Evolutionary conservation across 345 rosid species (phyloP).

Genomic region (Dovyalis caffra): DNA sequence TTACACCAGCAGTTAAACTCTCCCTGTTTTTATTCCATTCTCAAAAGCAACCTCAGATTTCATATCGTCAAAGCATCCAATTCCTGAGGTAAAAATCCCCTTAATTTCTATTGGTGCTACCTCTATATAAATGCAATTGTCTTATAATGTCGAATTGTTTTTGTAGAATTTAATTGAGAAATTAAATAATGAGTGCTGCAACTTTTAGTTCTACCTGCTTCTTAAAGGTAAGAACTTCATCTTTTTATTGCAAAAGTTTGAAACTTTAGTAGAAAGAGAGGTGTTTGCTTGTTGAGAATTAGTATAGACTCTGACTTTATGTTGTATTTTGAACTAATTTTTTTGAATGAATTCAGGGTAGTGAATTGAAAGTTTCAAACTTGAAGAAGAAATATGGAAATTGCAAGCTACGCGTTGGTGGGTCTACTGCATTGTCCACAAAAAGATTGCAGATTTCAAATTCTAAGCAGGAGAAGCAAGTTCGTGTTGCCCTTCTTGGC

Average conservation of each 20-base stretch:
- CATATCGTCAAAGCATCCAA: too few relatives aligned
- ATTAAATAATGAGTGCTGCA: slow-evolving; percentile 31
- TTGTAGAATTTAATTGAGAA: slow-evolving; percentile 12
- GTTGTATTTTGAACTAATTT: too few relatives aligned
- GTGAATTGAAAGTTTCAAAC: slow-evolving; percentile 7
- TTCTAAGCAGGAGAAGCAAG: slow-evolving; percentile 44
- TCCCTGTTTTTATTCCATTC: too few relatives aligned
- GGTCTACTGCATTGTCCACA: slow-evolving; percentile 36
- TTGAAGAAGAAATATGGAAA: slow-evolving; percentile 1
- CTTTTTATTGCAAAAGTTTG: neutral
- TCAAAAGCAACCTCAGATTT: too few relatives aligned
- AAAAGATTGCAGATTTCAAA: slow-evolving; percentile 38
- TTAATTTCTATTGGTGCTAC: too few relatives aligned
- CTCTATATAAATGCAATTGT: too few relatives aligned
- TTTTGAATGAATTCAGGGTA: neutral
- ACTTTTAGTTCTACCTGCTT: slow-evolving; percentile 34
- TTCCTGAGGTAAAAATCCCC: too few relatives aligned
- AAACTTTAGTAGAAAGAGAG: too few relatives aligned
- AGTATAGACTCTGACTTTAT: too few relatives aligned
- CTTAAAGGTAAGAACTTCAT: slow-evolving; percentile 43
- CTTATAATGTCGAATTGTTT: too few relatives aligned
- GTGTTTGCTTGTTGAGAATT: too few relatives aligned
- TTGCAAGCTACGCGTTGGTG: slow-evolving; percentile 24
- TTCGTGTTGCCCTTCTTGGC: slow-evolving; percentile 85
- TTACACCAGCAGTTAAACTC: too few relatives aligned